Conservation (phyloP, 805 yeast species). For the Clavispora carvajalis region DNA sequence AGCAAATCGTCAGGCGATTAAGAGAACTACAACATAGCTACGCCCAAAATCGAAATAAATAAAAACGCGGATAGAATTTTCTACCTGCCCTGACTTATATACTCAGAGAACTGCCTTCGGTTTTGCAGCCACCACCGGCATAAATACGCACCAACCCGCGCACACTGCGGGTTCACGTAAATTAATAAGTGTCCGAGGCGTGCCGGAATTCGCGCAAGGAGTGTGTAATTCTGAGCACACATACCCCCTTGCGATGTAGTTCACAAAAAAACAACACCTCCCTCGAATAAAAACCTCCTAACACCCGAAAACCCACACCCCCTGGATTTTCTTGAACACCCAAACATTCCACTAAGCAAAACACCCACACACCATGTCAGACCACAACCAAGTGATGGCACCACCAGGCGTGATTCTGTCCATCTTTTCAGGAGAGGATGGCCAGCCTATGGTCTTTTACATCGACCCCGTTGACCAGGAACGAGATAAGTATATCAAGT, state of each 20-base stretch:
- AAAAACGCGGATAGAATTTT: background rate
- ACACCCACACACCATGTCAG: slow-evolving; percentile 4
- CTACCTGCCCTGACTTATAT: background rate
- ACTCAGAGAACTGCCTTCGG: too few relatives aligned
- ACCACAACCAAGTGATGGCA: slow-evolving; percentile 1
- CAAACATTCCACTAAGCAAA: slow-evolving; percentile 4
- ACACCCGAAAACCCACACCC: slow-evolving; percentile 3
- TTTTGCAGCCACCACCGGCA: too few relatives aligned
- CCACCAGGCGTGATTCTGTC: slow-evolving; percentile 4
- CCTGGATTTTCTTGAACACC: slow-evolving; percentile 3
- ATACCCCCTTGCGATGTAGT: background rate
- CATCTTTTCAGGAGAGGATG: slow-evolving; percentile 7
- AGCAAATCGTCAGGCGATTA: too few relatives aligned
- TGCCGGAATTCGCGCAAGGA: background rate
- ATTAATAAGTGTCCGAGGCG: background rate
- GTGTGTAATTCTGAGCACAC: slow-evolving; percentile 1
- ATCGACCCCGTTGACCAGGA: slow-evolving; percentile 7
- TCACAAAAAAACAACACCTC: background rate
- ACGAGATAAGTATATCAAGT: slow-evolving; percentile 3
- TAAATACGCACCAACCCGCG: background rate
- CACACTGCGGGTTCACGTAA: background rate
- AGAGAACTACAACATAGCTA: too few relatives aligned
- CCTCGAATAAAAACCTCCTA: slow-evolving; percentile 1
- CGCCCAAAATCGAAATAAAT: background rate
- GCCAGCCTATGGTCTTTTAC: slow-evolving; percentile 9